Percentiles rank a stretch among this genome's conserved stretches.
phyloP scores from a whole-genome alignment of 441 rosid species.

The Adansonia rubrostipa region DNA sequence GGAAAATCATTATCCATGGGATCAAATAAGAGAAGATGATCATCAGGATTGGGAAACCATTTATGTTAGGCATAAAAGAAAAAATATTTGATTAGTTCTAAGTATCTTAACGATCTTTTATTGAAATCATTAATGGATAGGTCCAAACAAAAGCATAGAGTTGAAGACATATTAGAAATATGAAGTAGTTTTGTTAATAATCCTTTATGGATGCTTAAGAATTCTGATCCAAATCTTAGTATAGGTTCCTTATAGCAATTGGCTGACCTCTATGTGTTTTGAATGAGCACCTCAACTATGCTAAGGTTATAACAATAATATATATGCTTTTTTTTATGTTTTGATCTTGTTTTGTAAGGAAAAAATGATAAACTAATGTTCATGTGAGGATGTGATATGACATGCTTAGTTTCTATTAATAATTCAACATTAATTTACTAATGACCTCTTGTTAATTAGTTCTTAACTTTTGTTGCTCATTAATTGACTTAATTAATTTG shows the following conservation, averaged over 20 bases:
- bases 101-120: constrained; percentile 70
- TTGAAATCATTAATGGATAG: constrained; percentile 66
- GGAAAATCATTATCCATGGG: constrained; percentile 41
- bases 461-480: no score
- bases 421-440: no score
- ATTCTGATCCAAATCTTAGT: constrained; percentile 58
- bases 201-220: constrained; percentile 79
- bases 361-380: no score
- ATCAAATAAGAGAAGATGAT: constrained; percentile 18
- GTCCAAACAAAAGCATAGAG: constrained; percentile 40
- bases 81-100: constrained; percentile 61
- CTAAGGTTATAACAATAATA: no score
- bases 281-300: constrained; percentile 12
- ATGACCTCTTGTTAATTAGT: no score
- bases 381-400: no score
- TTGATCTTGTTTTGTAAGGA: no score
- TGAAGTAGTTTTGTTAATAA: constrained; percentile 77
- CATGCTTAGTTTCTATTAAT: no score
- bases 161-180: constrained; percentile 45
- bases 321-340: no score
- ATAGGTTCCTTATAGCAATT: constrained; percentile 69
- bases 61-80: constrained; percentile 68
- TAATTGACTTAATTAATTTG: no score
- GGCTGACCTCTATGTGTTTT: constrained; percentile 65
- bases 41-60: constrained; percentile 35